Evolutionary conservation across 352 stramenopile genomes (phyloP).

Genomic region (Peronospora farinosa): DNA sequence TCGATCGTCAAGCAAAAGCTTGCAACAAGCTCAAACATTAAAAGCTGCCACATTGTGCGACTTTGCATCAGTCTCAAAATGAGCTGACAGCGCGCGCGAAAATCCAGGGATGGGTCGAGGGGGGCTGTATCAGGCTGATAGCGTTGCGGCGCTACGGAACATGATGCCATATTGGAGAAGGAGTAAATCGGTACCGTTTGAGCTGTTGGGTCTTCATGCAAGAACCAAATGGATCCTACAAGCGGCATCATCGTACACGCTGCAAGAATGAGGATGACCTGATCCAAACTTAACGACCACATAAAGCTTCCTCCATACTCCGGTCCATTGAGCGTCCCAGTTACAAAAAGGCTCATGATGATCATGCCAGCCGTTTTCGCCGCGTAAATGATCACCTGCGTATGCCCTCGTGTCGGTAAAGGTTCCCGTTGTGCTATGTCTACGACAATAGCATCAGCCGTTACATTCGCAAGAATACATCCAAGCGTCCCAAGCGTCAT

Average conservation of each 20-base stretch:
- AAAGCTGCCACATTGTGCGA: slow-evolving; percentile 67
- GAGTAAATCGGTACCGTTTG: slow-evolving; percentile 14
- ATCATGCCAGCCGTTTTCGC: slow-evolving; percentile 40
- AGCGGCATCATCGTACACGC: slow-evolving; percentile 35
- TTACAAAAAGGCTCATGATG: slow-evolving; percentile 46
- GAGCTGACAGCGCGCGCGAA: slow-evolving; percentile 32
- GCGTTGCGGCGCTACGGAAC: background rate
- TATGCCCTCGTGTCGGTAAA: slow-evolving; percentile 41
- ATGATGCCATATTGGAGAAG: slow-evolving; percentile 8
- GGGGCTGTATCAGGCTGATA: slow-evolving; percentile 1
- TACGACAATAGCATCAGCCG: slow-evolving; percentile 75
- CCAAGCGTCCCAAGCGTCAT: slow-evolving; percentile 79
- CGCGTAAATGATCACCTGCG: slow-evolving; percentile 48
- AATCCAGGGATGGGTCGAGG: slow-evolving; percentile 13
- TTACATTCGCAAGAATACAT: slow-evolving; percentile 83
- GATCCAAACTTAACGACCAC: slow-evolving; percentile 28
- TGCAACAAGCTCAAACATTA: slow-evolving; percentile 59
- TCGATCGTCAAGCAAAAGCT: slow-evolving; percentile 51
- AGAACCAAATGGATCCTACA: slow-evolving; percentile 41
- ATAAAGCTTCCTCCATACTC: slow-evolving; percentile 57
- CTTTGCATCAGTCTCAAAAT: slow-evolving; percentile 61
- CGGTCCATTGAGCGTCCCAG: slow-evolving; percentile 43
- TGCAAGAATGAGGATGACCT: slow-evolving; percentile 35
- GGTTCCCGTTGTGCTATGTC: slow-evolving; percentile 64
- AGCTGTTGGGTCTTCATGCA: slow-evolving; percentile 38